Base-by-base conservation (phyloP, 2,329 filamentous ascomycete species). In the Fusarium foetens region DNA sequence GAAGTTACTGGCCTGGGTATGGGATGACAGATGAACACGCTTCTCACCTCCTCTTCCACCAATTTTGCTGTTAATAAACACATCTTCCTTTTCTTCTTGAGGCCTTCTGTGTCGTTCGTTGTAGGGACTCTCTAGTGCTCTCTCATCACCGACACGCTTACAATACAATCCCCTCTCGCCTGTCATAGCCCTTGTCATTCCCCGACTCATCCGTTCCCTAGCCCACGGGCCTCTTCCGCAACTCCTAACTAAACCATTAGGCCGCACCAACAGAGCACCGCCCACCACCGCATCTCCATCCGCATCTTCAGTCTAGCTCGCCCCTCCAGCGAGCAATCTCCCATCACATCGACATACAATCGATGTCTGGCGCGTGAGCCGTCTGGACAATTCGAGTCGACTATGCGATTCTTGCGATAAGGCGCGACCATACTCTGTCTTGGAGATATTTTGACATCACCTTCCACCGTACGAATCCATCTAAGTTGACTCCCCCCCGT, bases 331-430 rank as follows among this genome's bases (percentile, higher is more conserved):
- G 57, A 74, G 60, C 64, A 74, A 73, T 71, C 67, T 72, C 66
- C 63, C 61, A 63, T 67, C 70, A 63, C 66, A 72, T 75, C 66
- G 68, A 73, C 75, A 60, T 70, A 71, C 72, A 67, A 68, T 76
- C 75, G 70, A 79, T 77, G 75, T 72, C 74, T 72, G 74, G 71
- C 73, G 71, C 71, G 49, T 75, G 69, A 77, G 74, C 76, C 64
- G 68, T 68, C 63, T 74, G 76, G 65, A 68, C 72, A 71, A 68
- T 54, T 58, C 66, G 59, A 71, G 58, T 58, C 73, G 76, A 80
- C 76, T 81, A 80, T 80, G 79, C 77, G 69, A 80, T 79, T 70
- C 66, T 71, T 71, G 66, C 73, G 73, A 78, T 78, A 77, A 64
- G 59, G 65, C 58, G 65, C 58, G 58, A 68, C 52, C 57, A 70